phyloP scores from a whole-genome alignment of 345 rosid species.

The Eutrema japonicum region DNA sequence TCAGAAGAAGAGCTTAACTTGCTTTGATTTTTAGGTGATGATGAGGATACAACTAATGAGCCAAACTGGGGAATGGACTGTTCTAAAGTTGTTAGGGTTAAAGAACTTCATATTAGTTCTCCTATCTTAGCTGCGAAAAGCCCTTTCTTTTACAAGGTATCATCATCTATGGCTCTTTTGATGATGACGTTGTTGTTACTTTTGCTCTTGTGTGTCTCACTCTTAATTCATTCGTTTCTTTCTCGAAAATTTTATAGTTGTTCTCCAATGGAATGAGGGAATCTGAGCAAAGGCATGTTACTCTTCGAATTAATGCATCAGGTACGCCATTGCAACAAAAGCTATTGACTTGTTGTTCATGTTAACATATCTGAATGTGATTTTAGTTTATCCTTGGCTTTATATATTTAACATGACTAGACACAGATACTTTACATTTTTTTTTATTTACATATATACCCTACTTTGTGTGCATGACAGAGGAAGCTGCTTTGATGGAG shows the following conservation, averaged over 20 bases:
- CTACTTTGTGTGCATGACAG: constrained; percentile 49
- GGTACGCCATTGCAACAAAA: constrained; percentile 52
- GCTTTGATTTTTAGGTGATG: constrained; percentile 63
- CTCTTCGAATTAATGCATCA: constrained; percentile 77
- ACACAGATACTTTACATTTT: background rate
- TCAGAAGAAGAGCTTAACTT: background rate
- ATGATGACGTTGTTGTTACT: background rate
- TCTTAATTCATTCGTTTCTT: background rate
- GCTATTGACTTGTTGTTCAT: background rate
- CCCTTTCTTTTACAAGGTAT: constrained; percentile 95
- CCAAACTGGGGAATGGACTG: constrained; percentile 82
- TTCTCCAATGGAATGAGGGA: constrained; percentile 99
- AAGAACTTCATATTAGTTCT: constrained; percentile 91
- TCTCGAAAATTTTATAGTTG: constrained; percentile 50
- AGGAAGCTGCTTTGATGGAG: constrained; percentile 97
- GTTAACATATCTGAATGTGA: background rate
- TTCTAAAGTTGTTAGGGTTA: constrained; percentile 69
- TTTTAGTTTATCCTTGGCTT: background rate
- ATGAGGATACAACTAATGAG: constrained; percentile 60
- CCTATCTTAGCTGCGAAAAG: constrained; percentile 98
- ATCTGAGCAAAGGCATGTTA: constrained; percentile 91
- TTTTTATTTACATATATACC: background rate
- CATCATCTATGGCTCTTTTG: background rate
- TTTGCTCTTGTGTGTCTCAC: constrained; percentile 8
- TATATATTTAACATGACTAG: background rate